These are phyloP conservation scores for Debaryomycetaceae sp. DNA, from an alignment of 1,139 yeast species.

Conservation along the genomic window DNA sequence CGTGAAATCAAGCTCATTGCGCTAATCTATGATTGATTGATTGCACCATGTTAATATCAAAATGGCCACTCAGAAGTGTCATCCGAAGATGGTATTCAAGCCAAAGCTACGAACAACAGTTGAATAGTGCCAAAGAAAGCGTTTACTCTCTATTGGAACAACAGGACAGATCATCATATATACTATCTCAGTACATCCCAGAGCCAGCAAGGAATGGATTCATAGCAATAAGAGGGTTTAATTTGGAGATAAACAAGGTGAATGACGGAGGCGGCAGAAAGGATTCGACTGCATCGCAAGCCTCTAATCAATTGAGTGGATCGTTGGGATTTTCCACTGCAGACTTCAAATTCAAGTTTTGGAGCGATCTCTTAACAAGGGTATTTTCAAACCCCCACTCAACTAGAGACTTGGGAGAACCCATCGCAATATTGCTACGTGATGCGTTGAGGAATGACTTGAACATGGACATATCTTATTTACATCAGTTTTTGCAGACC, in stretches of 20 bases:
- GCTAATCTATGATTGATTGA: background rate
- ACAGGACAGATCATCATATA: constrained; percentile 62
- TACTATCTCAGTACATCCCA: constrained; percentile 70
- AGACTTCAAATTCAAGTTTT: constrained; percentile 58
- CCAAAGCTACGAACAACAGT: constrained; percentile 15
- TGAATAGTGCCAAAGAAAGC: constrained; percentile 42
- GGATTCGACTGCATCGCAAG: constrained; percentile 28
- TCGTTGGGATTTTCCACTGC: constrained; percentile 43
- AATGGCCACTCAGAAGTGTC: background rate
- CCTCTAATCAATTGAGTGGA: constrained; percentile 26
- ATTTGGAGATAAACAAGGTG: constrained; percentile 63
- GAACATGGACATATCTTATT: constrained; percentile 50
- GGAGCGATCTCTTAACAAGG: constrained; percentile 51
- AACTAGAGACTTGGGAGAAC: constrained; percentile 51
- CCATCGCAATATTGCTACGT: constrained; percentile 56
- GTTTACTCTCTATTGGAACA: constrained; percentile 37
- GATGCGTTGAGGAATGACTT: constrained; percentile 49
- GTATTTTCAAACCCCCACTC: constrained; percentile 40
- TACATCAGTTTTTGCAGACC: constrained; percentile 62
- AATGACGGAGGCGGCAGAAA: constrained; percentile 41
- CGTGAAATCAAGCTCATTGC: background rate
- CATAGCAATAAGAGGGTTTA: constrained; percentile 67
- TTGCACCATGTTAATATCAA: too few relatives aligned
- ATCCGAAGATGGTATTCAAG: constrained; percentile 5
- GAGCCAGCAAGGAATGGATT: constrained; percentile 61